Conservation (phyloP, 768 basidiomycete species). For the Lactarius hengduanensis region DNA sequence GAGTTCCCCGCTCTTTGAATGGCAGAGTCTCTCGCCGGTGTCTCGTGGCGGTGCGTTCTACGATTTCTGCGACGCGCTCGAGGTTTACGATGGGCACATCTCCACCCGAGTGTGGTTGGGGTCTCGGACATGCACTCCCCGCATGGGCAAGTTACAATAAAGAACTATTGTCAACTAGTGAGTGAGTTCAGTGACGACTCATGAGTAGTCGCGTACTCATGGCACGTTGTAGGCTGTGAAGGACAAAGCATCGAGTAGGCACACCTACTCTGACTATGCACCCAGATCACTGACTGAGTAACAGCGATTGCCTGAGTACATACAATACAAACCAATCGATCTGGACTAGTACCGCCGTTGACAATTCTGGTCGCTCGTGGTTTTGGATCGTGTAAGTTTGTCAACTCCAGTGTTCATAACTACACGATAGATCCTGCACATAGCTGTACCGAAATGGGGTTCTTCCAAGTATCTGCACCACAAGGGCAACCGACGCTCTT, state of each 20-base stretch:
- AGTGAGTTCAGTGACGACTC: not conserved
- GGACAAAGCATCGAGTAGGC: not conserved
- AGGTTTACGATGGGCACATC: not conserved
- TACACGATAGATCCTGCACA: too few relatives aligned
- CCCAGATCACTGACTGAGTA: not conserved
- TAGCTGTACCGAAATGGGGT: too few relatives aligned
- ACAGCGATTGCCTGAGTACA: slow-evolving; percentile 42
- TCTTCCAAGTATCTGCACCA: too few relatives aligned
- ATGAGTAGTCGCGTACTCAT: not conserved
- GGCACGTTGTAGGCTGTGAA: slow-evolving; percentile 4
- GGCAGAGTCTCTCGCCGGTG: not conserved
- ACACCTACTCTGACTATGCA: not conserved
- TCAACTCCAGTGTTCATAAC: too few relatives aligned
- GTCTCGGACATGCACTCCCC: not conserved
- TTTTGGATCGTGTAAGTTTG: not conserved
- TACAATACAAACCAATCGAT: slow-evolving; percentile 40
- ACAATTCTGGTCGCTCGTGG: not conserved
- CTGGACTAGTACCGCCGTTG: slow-evolving; percentile 45
- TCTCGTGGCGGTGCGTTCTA: not conserved
- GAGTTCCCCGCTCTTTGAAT: not conserved
- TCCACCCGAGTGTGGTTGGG: not conserved
- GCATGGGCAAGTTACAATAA: not conserved
- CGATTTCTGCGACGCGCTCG: not conserved
- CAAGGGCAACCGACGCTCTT: slow-evolving; percentile 40
- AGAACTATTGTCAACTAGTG: not conserved